A percentile compares a stretch with the other conserved stretches of the same genome.
phyloP scores from a whole-genome alignment of 2,329 filamentous ascomycete genomes.

The Colletotrichum orbiculare region DNA sequence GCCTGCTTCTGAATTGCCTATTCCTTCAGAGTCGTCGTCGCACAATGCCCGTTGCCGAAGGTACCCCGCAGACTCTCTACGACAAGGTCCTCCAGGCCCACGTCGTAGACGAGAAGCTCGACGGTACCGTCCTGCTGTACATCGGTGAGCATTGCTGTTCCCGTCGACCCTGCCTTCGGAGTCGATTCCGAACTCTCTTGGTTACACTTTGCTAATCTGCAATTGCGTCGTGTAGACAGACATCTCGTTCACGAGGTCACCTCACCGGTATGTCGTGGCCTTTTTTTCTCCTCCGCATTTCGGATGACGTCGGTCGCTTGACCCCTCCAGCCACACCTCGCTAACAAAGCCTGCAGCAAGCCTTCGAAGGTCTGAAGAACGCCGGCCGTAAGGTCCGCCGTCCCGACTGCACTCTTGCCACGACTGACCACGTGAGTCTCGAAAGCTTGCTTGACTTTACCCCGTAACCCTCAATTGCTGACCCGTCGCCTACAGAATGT shows the following conservation, averaged over 20 bases:
- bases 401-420: conserved; percentile 96
- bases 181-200: not conserved
- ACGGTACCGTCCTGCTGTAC: conserved; percentile 92
- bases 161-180: not conserved
- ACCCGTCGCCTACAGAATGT: conserved; percentile 75
- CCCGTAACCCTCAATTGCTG: not conserved
- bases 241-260: conserved; percentile 99
- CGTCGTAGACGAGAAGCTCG: conserved; percentile 93
- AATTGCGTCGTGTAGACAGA: conserved; percentile 69
- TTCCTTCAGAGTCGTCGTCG: conserved; percentile 25
- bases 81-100: conserved; percentile 98
- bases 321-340: conserved; percentile 24
- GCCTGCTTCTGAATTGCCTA: conserved; percentile 6
- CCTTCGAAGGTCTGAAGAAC: conserved; percentile 94
- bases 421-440: conserved; percentile 88
- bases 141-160: conserved; percentile 73
- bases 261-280: conserved; percentile 73
- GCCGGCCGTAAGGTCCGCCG: conserved; percentile 88
- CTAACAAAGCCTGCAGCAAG: conserved; percentile 72
- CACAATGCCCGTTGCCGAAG: conserved; percentile 81
- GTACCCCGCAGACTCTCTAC: conserved; percentile 86
- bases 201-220: conserved; percentile 19
- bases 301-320: conserved; percentile 30
- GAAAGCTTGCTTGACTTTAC: not conserved
- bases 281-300: conserved; percentile 5